These are phyloP conservation scores for Breynia disticha DNA, from an alignment of 441 rosid genomes.

Conservation along the genomic window DNA sequence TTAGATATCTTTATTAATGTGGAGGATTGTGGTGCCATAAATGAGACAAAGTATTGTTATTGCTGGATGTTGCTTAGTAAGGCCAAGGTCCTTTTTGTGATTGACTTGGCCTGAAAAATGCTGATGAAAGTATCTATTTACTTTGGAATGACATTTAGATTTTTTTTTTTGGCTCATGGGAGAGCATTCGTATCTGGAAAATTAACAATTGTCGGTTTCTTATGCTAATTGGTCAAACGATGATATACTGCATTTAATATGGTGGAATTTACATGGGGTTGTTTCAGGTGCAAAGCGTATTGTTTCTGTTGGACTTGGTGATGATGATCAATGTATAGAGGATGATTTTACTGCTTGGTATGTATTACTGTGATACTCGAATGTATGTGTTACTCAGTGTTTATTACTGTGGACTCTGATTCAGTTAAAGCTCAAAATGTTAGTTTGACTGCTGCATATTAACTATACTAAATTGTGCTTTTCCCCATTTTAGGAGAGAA, in stretches of 20 bases:
- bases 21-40: no score
- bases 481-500: constrained; percentile 55
- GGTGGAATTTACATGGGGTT: background rate
- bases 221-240: background rate
- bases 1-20: no score
- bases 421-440: background rate
- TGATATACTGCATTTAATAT: constrained; percentile 3
- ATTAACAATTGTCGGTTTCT: background rate
- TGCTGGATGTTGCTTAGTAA: no score
- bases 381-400: background rate
- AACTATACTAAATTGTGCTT: background rate
- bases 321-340: constrained; percentile 95
- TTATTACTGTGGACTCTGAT: background rate
- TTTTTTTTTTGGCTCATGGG: no score
- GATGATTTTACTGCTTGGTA: constrained; percentile 96
- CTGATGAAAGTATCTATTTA: no score
- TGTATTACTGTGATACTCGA: constrained; percentile 14
- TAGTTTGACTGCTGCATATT: background rate
- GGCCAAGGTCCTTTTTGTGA: no score
- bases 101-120: no score
- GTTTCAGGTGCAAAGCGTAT: constrained; percentile 66
- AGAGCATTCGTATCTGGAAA: no score
- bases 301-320: constrained; percentile 72
- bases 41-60: no score
- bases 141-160: no score